Base-by-base conservation (phyloP, 768 basidiomycete genomes). In the Pleurotus ostreatus region DNA sequence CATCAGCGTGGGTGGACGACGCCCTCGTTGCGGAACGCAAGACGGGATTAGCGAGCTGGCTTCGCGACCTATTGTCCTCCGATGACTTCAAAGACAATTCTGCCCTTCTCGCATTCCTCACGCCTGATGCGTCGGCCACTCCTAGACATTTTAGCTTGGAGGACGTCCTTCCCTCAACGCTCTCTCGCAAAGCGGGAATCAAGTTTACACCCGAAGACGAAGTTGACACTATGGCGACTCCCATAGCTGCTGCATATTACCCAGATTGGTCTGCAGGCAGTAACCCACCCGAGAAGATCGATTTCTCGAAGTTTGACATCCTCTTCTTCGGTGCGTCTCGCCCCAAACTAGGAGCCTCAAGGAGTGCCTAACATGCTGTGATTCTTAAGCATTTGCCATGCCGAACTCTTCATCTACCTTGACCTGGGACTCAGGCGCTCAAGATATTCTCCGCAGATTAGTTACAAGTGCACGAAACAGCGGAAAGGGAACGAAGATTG, bases 271-370 rank as follows among this genome's bases (percentile, higher is more conserved):
- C 71, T 40, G 74, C 69, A 1, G 68, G 66, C 18, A 67, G 65
- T 11, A 68, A 79, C 55, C 73, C 84, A 3, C 87, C 87, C 4
- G 81, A 84, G 67, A 65, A 64, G 2, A 67, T 90, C 45, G 79
- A 89, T 65, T 90, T 76, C 65, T 77, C 75, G 57, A 78, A 82
- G 64, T 86, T 86, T 61, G 84, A 89, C 66, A 77, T 86, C 55
- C 69, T 88, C 44, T 82, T 84, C 66, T 88, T 84, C 58, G 81
- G 84, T 85, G 46, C 20, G 66, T 34, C 8, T 8, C 2, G 7
- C 9, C 30, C 8, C 11, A 11, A 11, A 34, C 9, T 8, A 7
- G 12, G 34, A 16, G 3, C 0, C 22, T 16, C 22, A 16, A 20
- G 15, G 52, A 13, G 34, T 52, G 15, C 15, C 5, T 26, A 13